Percentiles rank a stretch among this genome's conserved stretches.
These are phyloP conservation scores for Trichosanthes truncata DNA, from an alignment of 306 rosid genomes.

Conservation along the genomic window DNA sequence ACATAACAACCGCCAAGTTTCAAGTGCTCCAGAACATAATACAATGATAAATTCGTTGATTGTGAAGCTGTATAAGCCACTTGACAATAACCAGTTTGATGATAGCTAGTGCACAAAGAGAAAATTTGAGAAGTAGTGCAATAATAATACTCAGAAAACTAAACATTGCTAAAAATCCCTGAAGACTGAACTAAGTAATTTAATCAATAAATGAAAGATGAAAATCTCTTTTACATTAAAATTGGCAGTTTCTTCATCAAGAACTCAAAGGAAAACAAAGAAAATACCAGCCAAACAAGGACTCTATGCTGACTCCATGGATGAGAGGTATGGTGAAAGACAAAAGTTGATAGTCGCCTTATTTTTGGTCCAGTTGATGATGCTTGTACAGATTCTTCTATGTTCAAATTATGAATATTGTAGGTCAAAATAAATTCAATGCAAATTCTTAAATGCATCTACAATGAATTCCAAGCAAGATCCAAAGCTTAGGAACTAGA, in stretches of 20 bases:
- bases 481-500: background rate
- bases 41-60: background rate
- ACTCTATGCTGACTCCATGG: slow-evolving; percentile 71
- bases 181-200: background rate
- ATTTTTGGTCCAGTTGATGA: slow-evolving; percentile 22
- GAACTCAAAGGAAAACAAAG: slow-evolving; percentile 8
- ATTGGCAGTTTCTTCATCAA: background rate
- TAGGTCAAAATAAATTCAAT: background rate
- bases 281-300: slow-evolving; percentile 90
- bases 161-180: background rate
- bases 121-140: background rate
- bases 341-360: slow-evolving; percentile 58
- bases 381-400: slow-evolving; percentile 42
- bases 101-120: background rate
- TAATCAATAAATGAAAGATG: background rate
- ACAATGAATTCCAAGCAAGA: background rate
- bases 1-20: background rate
- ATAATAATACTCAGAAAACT: background rate
- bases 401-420: slow-evolving; percentile 17
- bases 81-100: background rate
- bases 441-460: background rate
- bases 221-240: background rate
- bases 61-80: background rate
- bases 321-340: slow-evolving; percentile 63
- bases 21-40: background rate